Base-by-base conservation (phyloP, 352 stramenopile genomes). In the Phytopythium boreale region DNA sequence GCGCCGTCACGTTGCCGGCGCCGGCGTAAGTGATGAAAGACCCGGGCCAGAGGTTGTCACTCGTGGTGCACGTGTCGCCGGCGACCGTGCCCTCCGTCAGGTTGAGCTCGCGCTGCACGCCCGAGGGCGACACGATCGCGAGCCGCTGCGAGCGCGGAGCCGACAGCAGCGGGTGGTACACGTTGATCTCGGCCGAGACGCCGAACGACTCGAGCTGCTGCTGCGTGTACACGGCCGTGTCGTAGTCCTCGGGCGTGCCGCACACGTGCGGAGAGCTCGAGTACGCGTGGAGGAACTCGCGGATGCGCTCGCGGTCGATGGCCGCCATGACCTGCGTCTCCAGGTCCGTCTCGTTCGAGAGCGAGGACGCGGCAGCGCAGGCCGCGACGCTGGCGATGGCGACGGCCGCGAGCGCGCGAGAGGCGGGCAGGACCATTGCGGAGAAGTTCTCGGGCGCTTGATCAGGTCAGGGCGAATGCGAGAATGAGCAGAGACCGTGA, bases 111-210 rank as follows among this genome's bases (percentile, higher is more conserved):
- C 74, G 60, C 22, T 59, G 62, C 1, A 58, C 57, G 12, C 56
- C 49, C 24, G 64, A 4, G 2, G 88, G 74, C 34, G 66, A 68
- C 11, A 90, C 70, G 56, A 86, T 81, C 17, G 76, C 67, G 2
- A 80, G 58, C 19, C 62, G 70, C 19, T 72, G 74, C 26, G 64
- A 64, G 11, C 80, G 56, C 0, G 88, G 88, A 47, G 79, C 74
- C 22, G 80, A 92, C 37, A 96, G 62, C 43, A 91, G 65, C 39
- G 79, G 80, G 59, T 89, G 70, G 52, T 94, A 81, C 34, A 87
- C 69, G 67, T 84, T 72, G 50, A 88, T 88, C 43, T 80, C 68
- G 22, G 82, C 75, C 17, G 84, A 59, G 17, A 92, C 70, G 20
- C 82, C 82, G 44, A 76, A 75, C 15, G 62, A 62, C 46, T 72